Conservation (phyloP, 768 basidiomycete species). For the Lactarius tabidus region DNA sequence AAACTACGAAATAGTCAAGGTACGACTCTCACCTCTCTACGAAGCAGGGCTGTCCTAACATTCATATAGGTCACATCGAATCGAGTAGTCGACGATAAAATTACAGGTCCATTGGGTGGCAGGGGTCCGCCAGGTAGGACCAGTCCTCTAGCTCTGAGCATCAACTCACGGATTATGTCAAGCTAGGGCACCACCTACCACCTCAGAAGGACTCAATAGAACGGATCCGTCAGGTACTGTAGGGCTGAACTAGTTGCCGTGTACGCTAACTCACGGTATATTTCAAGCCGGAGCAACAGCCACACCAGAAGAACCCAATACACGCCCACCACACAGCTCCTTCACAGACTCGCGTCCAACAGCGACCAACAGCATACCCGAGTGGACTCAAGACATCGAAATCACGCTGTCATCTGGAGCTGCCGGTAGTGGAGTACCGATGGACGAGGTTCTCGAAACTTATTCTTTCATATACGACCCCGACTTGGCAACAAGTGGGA, state of each 20-base stretch:
- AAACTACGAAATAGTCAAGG: accelerated
- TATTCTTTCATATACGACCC: not conserved
- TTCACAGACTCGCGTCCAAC: not conserved
- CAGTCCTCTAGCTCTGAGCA: not conserved
- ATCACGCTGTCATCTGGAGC: not conserved
- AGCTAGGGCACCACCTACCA: not conserved
- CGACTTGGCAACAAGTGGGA: not conserved
- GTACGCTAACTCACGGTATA: too few species aligned
- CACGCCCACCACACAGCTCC: not conserved
- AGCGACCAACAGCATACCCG: not conserved
- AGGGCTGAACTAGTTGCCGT: too few species aligned
- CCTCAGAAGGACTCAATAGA: not conserved
- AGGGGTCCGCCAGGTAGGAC: not conserved
- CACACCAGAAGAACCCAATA: not conserved
- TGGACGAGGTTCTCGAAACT: not conserved
- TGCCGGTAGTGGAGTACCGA: not conserved
- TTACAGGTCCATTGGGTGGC: not conserved
- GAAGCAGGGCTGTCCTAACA: not conserved
- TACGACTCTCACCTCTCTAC: not conserved
- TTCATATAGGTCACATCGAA: not conserved
- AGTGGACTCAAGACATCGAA: too few species aligned
- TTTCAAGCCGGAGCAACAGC: too few species aligned
- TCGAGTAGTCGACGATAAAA: not conserved
- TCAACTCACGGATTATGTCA: not conserved
- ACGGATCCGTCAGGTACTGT: not conserved